Evolutionary conservation across 1,139 yeast genomes (phyloP), one percentile per base, ranked within the genome.

Genomic region (Pichia sp.): DNA sequence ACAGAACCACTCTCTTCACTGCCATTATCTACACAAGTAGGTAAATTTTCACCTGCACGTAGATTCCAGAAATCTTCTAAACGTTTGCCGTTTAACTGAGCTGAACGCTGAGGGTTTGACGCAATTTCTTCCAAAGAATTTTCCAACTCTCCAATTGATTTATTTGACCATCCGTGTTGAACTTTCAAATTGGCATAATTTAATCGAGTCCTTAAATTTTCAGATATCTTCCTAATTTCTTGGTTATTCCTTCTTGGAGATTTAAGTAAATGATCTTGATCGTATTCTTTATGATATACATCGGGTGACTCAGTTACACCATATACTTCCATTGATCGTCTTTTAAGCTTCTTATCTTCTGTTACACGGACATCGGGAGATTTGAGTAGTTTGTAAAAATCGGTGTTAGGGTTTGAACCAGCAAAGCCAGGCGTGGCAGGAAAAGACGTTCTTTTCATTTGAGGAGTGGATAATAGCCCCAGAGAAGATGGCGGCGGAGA

Each of bases 111-210:
- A 26, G 51, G 45, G 29, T 49, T 47, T 16, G 37, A 38, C 36
- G 56, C 54, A 26, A 56, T 57, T 27, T 47, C 49, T 34, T 54
- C 57, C 10, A 59, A 44, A 10, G 56, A 55, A 36, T 57, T 49
- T 42, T 59, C 64, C 27, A 61, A 50, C 44, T 62, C 64, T 5
- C 51, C 50, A 6, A 61, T 55, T 6, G 62, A 55, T 40, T 56
- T 55, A 16, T 53, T 52, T 3, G 60, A 55, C 64, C 64, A 60
- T 2, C 65, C 65, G 46, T 62, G 58, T 46, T 62, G 63, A 11
- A 62, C 58, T 49, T 62, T 62, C 27, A 59, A 41, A 44, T 59
- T 59, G 4, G 66, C 66, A 44, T 63, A 61, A 40, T 60, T 61
- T 33, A 63, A 55, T 41, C 65, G 48, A 6, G 66, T 58, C 39